phyloP scores from a whole-genome alignment of 495 filamentous ascomycete genomes.

The Alectoria sarmentosa region DNA sequence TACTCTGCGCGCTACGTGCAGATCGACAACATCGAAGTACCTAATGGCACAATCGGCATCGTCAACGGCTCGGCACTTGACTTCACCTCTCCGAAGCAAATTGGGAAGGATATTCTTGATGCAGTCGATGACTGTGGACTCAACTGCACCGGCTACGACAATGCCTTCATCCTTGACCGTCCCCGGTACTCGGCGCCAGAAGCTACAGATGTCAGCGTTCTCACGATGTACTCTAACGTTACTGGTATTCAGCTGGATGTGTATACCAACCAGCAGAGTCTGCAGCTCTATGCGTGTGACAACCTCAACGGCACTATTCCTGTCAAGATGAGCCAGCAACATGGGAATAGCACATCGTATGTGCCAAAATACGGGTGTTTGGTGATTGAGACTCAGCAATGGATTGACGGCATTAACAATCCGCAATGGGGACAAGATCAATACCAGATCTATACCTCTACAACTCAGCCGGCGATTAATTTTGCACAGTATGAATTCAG shows the following conservation, averaged over 20 bases:
- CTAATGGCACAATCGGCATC: conserved; percentile 64
- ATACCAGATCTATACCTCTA: conserved; percentile 28
- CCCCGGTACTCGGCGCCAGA: conserved; percentile 52
- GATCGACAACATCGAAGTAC: conserved; percentile 71
- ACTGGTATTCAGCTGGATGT: conserved; percentile 68
- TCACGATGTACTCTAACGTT: conserved; percentile 48
- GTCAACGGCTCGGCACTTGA: conserved; percentile 61
- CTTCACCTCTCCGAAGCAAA: conserved; percentile 69
- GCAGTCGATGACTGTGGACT: conserved; percentile 60
- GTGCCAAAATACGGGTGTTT: conserved; percentile 56
- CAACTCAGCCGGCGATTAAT: conserved; percentile 23
- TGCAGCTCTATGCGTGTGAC: conserved; percentile 74
- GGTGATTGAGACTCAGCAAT: conserved; percentile 52
- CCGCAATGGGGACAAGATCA: conserved; percentile 61
- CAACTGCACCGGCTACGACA: conserved; percentile 72
- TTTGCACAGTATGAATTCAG: conserved; percentile 28
- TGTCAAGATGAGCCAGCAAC: conserved; percentile 47
- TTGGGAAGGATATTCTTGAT: conserved; percentile 58
- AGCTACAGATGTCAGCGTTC: conserved; percentile 53
- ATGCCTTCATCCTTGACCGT: conserved; percentile 63
- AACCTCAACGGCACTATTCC: conserved; percentile 59
- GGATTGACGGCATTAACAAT: conserved; percentile 77
- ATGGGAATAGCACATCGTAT: conserved; percentile 35
- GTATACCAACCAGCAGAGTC: conserved; percentile 65
- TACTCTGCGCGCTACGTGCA: conserved; percentile 61